These are phyloP conservation scores for Brassica hybrid DNA, from an alignment of 441 rosid genomes.

Conservation along the genomic window DNA sequence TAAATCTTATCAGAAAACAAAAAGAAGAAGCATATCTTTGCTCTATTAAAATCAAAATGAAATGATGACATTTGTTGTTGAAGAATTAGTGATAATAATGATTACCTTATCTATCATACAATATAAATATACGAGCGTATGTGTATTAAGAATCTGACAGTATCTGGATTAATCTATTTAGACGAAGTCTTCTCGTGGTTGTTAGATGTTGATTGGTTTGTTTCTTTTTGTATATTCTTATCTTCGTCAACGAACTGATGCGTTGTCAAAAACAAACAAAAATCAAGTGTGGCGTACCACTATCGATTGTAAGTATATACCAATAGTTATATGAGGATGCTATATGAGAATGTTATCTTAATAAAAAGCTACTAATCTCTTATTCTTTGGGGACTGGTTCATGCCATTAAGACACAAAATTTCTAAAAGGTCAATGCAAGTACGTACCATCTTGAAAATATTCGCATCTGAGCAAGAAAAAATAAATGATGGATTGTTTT, in stretches of 20 bases:
- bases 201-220: slow-evolving; percentile 34
- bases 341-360: slow-evolving; percentile 12
- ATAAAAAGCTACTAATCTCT: background rate
- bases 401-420: slow-evolving; percentile 17
- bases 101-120: slow-evolving; percentile 13
- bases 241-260: slow-evolving; percentile 23
- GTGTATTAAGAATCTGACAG: slow-evolving; percentile 18
- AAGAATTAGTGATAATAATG: background rate
- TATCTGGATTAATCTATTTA: slow-evolving; percentile 22
- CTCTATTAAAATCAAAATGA: background rate
- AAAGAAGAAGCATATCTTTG: background rate
- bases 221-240: background rate
- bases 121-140: slow-evolving; percentile 7
- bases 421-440: slow-evolving; percentile 23
- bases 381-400: slow-evolving; percentile 28
- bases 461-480: slow-evolving; percentile 27
- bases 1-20: background rate
- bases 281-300: slow-evolving; percentile 34
- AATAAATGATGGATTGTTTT: background rate
- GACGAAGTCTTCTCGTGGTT: slow-evolving; percentile 27
- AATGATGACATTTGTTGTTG: slow-evolving; percentile 17
- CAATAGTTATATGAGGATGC: background rate
- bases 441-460: slow-evolving; percentile 17
- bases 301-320: slow-evolving; percentile 12
- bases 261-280: background rate